Evolutionary conservation across 139 green algal genomes (phyloP).

Genomic region (Micractinium sp.): DNA sequence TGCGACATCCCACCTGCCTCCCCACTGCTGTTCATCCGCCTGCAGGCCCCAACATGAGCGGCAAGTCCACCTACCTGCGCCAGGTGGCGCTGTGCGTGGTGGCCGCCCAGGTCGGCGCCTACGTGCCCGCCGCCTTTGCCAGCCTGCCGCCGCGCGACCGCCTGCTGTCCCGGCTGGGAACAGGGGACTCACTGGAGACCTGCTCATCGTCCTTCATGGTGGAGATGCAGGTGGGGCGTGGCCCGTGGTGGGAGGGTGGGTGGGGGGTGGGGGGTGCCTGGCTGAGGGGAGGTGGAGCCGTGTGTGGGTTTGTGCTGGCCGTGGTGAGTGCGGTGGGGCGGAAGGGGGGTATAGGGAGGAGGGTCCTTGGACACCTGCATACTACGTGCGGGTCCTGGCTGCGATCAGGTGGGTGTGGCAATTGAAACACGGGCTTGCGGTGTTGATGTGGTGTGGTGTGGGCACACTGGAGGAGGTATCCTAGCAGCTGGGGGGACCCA

Average conservation of each 20-base stretch:
- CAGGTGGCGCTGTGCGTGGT: constrained; percentile 76
- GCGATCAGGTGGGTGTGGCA: no score
- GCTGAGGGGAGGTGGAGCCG: neutral
- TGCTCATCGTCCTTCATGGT: constrained; percentile 83
- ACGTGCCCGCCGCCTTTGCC: constrained; percentile 73
- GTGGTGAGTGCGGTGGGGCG: no score
- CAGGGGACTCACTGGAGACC: constrained; percentile 78
- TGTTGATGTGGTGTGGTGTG: no score
- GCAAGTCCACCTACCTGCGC: constrained; percentile 86
- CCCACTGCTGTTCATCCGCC: no score
- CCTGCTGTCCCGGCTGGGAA: constrained; percentile 78
- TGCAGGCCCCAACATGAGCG: constrained; percentile 82
- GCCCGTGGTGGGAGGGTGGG: neutral
- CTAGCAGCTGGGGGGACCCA: no score
- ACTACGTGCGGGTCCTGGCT: no score
- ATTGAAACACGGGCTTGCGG: no score
- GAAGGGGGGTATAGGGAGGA: no score
- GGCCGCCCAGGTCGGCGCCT: constrained; percentile 61
- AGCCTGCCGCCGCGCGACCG: constrained; percentile 59
- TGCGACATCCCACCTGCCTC: no score
- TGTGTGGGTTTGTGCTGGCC: no score
- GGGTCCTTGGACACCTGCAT: no score
- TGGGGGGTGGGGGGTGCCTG: neutral
- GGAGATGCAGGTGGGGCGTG: constrained; percentile 66
- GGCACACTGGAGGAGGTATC: no score